These are phyloP conservation scores for Neocucurbitaria cava DNA, from an alignment of 2,329 filamentous ascomycete species.

Conservation along the genomic window DNA sequence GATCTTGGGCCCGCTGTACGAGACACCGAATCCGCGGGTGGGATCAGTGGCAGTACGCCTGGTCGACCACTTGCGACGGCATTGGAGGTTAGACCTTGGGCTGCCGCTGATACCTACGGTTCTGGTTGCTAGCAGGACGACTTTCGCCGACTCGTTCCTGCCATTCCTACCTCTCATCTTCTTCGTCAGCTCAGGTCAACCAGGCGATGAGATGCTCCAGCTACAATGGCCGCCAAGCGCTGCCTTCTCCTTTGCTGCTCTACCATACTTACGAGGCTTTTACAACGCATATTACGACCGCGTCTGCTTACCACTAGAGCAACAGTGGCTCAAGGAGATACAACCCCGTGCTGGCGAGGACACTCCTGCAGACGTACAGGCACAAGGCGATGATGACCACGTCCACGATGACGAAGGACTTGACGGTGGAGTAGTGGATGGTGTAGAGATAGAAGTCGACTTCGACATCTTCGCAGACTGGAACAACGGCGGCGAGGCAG, in stretches of 20 bases:
- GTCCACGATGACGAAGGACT: constrained; percentile 40
- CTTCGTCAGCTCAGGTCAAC: constrained; percentile 61
- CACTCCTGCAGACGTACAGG: constrained; percentile 18
- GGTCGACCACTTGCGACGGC: constrained; percentile 39
- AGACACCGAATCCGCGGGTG: constrained; percentile 40
- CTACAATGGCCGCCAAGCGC: constrained; percentile 72
- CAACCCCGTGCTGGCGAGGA: constrained; percentile 60
- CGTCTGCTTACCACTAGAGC: constrained; percentile 64
- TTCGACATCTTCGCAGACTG: constrained; percentile 55
- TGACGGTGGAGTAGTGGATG: constrained; percentile 56
- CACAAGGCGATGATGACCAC: constrained; percentile 26
- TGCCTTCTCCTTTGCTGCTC: constrained; percentile 68
- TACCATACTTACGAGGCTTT: constrained; percentile 69
- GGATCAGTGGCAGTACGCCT: constrained; percentile 42
- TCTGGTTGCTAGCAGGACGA: constrained; percentile 71
- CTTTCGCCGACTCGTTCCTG: constrained; percentile 67
- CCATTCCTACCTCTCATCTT: constrained; percentile 69
- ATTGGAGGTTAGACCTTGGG: constrained; percentile 64
- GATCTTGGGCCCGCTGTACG: constrained; percentile 57
- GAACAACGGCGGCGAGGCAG: constrained; percentile 42
- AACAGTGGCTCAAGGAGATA: constrained; percentile 68
- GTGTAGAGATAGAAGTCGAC: constrained; percentile 53
- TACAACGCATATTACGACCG: constrained; percentile 70
- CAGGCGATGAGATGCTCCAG: constrained; percentile 54
- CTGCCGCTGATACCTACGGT: constrained; percentile 72